Percentiles rank a stretch among this genome's conserved stretches.
Conservation (phyloP, 2,329 filamentous ascomycete species). For the Botrytis fabae region DNA sequence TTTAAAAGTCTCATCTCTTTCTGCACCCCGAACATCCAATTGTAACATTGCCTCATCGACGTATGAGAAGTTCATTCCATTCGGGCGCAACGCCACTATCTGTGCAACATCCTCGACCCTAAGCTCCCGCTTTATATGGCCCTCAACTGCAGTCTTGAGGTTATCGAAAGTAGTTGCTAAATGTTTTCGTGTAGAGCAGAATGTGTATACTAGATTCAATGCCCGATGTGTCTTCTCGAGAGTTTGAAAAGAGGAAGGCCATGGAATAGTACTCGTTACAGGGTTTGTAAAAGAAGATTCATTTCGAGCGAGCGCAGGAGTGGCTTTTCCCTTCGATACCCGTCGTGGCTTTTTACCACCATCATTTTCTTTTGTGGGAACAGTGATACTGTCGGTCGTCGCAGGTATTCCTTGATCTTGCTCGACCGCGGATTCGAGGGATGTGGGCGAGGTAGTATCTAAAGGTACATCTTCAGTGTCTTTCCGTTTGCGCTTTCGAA, state of each 20-base stretch:
- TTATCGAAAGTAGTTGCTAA: conserved; percentile 89
- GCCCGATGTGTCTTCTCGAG: conserved; percentile 79
- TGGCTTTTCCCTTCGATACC: conserved; percentile 42
- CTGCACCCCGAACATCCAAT: conserved; percentile 71
- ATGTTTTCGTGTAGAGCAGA: conserved; percentile 90
- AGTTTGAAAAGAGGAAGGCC: conserved; percentile 73
- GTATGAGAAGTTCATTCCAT: conserved; percentile 79
- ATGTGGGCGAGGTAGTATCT: conserved; percentile 13
- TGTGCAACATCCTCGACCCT: conserved; percentile 77
- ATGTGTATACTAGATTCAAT: conserved; percentile 90
- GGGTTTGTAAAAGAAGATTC: conserved; percentile 33
- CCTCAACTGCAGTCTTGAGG: conserved; percentile 80
- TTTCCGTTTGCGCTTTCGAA: conserved; percentile 45
- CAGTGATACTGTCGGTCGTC: conserved; percentile 42
- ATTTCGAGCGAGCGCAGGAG: conserved; percentile 31
- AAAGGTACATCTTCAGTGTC: conserved; percentile 33
- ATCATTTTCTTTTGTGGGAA: conserved; percentile 59
- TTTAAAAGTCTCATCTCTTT: conserved; percentile 64
- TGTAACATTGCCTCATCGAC: conserved; percentile 83
- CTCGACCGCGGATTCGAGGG: background rate
- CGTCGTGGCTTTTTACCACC: conserved; percentile 50
- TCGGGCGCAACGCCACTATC: conserved; percentile 75
- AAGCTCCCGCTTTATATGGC: conserved; percentile 71
- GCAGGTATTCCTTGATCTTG: conserved; percentile 12
- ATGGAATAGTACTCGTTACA: conserved; percentile 45